Evolutionary conservation across 257 asterid species (phyloP).

Genomic region (Solanum sejunctum): DNA sequence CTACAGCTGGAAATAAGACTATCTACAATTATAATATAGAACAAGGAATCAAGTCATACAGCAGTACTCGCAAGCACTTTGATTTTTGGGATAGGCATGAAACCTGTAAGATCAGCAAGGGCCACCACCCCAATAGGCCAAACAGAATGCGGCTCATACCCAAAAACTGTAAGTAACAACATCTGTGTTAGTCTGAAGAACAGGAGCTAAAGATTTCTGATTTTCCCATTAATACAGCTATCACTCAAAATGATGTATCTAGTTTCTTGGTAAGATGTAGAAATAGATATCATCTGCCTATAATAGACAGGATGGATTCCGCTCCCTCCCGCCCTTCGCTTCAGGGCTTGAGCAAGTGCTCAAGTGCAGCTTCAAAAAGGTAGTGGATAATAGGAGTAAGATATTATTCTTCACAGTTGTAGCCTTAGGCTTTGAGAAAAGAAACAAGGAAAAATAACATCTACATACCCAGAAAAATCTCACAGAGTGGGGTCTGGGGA

Average conservation of each 20-base stretch:
- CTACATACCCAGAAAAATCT: too few species aligned
- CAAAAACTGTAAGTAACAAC: conserved; percentile 55
- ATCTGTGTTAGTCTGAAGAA: neutral
- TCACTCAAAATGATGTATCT: neutral
- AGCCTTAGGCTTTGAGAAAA: neutral
- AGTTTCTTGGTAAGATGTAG: neutral
- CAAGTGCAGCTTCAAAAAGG: neutral
- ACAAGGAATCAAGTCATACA: conserved; percentile 32
- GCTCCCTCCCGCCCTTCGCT: too few species aligned
- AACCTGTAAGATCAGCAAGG: conserved; percentile 73
- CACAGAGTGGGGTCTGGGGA: too few species aligned
- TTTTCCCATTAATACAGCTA: neutral
- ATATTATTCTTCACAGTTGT: neutral
- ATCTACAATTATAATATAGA: neutral
- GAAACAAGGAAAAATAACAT: neutral
- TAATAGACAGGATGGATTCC: neutral
- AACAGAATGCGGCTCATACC: conserved; percentile 96
- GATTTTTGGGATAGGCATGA: conserved; percentile 67
- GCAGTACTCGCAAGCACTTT: conserved; percentile 92
- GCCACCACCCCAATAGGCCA: conserved; percentile 90
- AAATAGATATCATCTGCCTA: neutral
- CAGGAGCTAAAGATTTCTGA: neutral
- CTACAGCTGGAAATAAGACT: neutral
- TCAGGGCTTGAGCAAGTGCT: neutral
- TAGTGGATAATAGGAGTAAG: neutral